These are phyloP conservation scores for Leccinum huronense DNA, from an alignment of 1,284 basidiomycete species.

Conservation along the genomic window DNA sequence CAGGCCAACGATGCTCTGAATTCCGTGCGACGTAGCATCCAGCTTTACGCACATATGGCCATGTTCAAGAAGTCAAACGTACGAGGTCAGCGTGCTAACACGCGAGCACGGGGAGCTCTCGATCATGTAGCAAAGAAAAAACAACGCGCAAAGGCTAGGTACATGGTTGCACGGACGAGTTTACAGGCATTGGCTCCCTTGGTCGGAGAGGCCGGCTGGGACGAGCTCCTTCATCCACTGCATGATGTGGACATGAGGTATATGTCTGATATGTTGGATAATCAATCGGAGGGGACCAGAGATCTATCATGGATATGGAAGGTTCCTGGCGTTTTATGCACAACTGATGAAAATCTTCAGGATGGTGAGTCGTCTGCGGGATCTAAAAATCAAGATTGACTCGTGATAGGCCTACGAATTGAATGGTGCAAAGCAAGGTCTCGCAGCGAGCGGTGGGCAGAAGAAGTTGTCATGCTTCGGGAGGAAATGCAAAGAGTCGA, in stretches of 20 bases:
- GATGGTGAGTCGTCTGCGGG: neutral
- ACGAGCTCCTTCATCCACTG: neutral
- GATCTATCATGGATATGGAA: slow-evolving; percentile 7
- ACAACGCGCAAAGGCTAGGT: neutral
- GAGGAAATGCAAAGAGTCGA: neutral
- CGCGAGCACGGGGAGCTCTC: neutral
- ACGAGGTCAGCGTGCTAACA: neutral
- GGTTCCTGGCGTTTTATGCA: neutral
- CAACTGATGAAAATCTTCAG: neutral
- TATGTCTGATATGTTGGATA: slow-evolving; percentile 4
- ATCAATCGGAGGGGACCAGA: neutral
- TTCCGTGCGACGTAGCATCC: neutral
- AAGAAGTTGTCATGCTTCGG: neutral
- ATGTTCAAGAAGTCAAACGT: slow-evolving; percentile 2
- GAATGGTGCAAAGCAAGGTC: neutral
- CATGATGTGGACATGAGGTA: slow-evolving; percentile 1
- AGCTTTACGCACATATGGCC: neutral
- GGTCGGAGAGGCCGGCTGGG: neutral
- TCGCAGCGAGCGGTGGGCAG: neutral
- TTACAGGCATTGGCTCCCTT: neutral
- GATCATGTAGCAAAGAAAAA: neutral
- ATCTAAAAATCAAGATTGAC: too few species aligned
- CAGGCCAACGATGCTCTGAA: slow-evolving; percentile 2
- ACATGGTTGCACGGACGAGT: neutral
- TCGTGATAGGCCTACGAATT: neutral